Conservation (phyloP, 371 early-diverging fungal species). For the Mucor irregularis region DNA sequence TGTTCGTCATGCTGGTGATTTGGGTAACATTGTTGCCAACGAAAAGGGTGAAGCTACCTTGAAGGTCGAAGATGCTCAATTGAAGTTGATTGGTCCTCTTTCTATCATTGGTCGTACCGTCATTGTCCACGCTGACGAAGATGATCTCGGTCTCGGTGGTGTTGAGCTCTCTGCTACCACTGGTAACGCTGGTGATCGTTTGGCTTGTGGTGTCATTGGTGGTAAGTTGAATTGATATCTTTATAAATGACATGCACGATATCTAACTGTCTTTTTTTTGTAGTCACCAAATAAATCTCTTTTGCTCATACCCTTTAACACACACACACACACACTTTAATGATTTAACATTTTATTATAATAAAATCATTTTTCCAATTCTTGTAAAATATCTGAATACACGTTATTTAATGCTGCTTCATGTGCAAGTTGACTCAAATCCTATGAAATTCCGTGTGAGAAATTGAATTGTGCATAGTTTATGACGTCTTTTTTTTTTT, state of each 20-base stretch:
- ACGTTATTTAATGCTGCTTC: slow-evolving; percentile 9
- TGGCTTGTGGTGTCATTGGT: slow-evolving; percentile 93
- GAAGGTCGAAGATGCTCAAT: slow-evolving; percentile 60
- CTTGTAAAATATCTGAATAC: slow-evolving; percentile 8
- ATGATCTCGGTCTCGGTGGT: slow-evolving; percentile 69
- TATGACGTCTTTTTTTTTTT: background rate
- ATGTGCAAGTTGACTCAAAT: slow-evolving; percentile 6
- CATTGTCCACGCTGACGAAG: slow-evolving; percentile 66
- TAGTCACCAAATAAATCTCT: slow-evolving; percentile 22
- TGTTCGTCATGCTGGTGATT: slow-evolving; percentile 87
- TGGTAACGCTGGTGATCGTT: slow-evolving; percentile 83
- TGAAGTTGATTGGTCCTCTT: slow-evolving; percentile 79
- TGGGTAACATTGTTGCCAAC: slow-evolving; percentile 78
- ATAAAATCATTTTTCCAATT: background rate
- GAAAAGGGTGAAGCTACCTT: slow-evolving; percentile 62
- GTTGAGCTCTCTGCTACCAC: slow-evolving; percentile 78
- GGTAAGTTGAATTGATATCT: slow-evolving; percentile 30
- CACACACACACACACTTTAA: background rate
- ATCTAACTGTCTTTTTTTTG: slow-evolving; percentile 10
- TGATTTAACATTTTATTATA: background rate
- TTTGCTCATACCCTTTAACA: too few species aligned
- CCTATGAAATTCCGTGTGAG: too few species aligned
- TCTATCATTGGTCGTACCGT: slow-evolving; percentile 84
- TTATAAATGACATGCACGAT: background rate
- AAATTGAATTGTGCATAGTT: too few species aligned